phyloP scores from a whole-genome alignment of 2,329 filamentous ascomycete species.

The Colletotrichum incanum region DNA sequence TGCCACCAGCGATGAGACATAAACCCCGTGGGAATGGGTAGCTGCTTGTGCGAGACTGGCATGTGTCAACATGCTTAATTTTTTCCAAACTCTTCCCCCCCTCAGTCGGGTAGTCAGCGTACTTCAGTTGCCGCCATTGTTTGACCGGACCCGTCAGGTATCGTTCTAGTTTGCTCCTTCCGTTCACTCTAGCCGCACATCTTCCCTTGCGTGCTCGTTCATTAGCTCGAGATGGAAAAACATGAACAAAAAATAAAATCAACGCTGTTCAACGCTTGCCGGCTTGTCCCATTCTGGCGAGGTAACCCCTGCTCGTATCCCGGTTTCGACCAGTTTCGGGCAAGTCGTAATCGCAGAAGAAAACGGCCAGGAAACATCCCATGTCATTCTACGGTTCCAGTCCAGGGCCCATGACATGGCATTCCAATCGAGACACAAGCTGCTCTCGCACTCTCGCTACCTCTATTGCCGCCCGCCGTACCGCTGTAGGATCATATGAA shows the following conservation, averaged over 20 bases:
- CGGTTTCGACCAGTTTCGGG: conserved; percentile 40
- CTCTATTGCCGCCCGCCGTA: conserved; percentile 29
- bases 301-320: conserved; percentile 29
- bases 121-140: background rate
- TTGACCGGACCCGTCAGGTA: background rate
- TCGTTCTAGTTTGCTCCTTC: background rate
- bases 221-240: background rate
- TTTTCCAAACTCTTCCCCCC: background rate
- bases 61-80: conserved; percentile 5
- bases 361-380: conserved; percentile 26
- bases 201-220: conserved; percentile 1
- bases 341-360: conserved; percentile 30
- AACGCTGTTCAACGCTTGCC: background rate
- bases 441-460: background rate
- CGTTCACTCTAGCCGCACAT: background rate
- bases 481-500: conserved; percentile 40
- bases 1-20: background rate
- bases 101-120: background rate
- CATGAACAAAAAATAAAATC: background rate
- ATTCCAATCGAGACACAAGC: conserved; percentile 25
- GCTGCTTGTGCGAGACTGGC: background rate
- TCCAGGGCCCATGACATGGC: conserved; percentile 35
- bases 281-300: conserved; percentile 31
- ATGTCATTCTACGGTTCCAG: conserved; percentile 31
- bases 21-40: background rate